Base-by-base conservation (phyloP, 1,139 yeast species). In the Candida glucosophila region DNA sequence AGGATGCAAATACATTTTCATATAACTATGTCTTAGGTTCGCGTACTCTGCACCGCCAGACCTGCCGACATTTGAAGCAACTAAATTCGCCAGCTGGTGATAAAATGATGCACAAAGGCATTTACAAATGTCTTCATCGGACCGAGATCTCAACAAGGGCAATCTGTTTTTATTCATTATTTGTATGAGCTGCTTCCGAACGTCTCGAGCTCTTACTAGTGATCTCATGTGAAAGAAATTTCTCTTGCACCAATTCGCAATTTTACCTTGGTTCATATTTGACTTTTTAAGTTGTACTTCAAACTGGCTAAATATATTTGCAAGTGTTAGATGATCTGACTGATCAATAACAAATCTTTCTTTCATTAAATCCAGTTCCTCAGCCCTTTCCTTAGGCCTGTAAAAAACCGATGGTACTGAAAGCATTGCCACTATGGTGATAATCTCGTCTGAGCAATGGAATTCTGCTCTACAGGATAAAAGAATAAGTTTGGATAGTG, bases 291-390 rank as follows among this genome's bases (percentile, higher is more conserved):
- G 29, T 28, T 58, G 53, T 4, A 39, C 39, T 25, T 56, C 59
- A 90, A 94, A 88, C 41, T 85, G 95, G 9, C 67, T 65, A 47
- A 67, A 90, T 3, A 88, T 85, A 47, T 88, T 85, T 20, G 85
- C 56, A 22, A 90, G 54, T 0, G 97, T 85, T 28, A 90, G 55
- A 51, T 90, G 97, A 48, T 90, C 98, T 22, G 92, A 80, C 32
- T 82, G 93, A 0, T 85, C 73, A 5, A 88, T 77, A 28, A 76
- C 64, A 44, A 86, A 88, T 52, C 77, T 75, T 32, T 80, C 86
- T 28, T 96, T 58, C 3, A 79, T 74, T 17, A 71, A 54, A 45
- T 88, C 96, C 0, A 94, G 77, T 40, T 82, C 93, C 11, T 67
- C 68, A 20, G 79, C 78, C 23, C 93, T 55, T 36, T 82, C 92